A percentile compares a stretch with the other conserved stretches of the same genome.
Conservation (phyloP, 768 basidiomycete genomes). For the Wakefieldia striispora region DNA sequence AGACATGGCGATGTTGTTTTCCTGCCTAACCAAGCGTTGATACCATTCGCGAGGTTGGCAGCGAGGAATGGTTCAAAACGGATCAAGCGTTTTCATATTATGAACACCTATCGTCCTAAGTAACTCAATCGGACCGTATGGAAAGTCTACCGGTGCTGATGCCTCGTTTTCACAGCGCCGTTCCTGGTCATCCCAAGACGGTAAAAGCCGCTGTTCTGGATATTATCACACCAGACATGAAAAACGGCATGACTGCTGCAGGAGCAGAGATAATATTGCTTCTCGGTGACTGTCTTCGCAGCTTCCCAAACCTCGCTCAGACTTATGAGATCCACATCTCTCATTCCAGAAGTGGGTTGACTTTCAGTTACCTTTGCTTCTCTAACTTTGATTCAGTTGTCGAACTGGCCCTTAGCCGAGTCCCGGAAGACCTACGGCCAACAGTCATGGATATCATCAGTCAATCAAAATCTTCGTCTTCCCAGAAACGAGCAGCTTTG, state of each 20-base stretch:
- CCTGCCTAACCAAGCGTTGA: slow-evolving; percentile 68
- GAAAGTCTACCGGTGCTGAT: slow-evolving; percentile 1
- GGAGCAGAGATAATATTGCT: slow-evolving; percentile 74
- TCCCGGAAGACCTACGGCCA: slow-evolving; percentile 54
- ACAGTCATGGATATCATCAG: slow-evolving; percentile 64
- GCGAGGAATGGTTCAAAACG: slow-evolving; percentile 60
- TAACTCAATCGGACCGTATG: slow-evolving; percentile 28
- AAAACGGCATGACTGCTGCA: slow-evolving; percentile 61
- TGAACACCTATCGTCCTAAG: slow-evolving; percentile 71
- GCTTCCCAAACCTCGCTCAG: slow-evolving; percentile 66
- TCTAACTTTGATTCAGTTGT: slow-evolving; percentile 48
- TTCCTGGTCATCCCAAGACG: slow-evolving; percentile 70
- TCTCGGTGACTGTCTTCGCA: slow-evolving; percentile 61
- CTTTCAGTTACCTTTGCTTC: not conserved
- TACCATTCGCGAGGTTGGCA: slow-evolving; percentile 82
- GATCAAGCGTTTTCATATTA: slow-evolving; percentile 83
- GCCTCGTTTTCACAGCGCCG: slow-evolving; percentile 38
- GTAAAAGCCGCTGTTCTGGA: slow-evolving; percentile 79
- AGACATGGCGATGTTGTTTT: slow-evolving; percentile 73
- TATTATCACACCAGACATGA: slow-evolving; percentile 75
- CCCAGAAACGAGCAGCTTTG: slow-evolving; percentile 68
- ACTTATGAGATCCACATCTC: slow-evolving; percentile 77
- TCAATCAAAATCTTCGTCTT: slow-evolving; percentile 59
- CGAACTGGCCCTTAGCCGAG: slow-evolving; percentile 57
- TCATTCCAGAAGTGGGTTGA: slow-evolving; percentile 65